Evolutionary conservation across 2,329 filamentous ascomycete genomes (phyloP).

Genomic region (Sporothrix variecibatus): DNA sequence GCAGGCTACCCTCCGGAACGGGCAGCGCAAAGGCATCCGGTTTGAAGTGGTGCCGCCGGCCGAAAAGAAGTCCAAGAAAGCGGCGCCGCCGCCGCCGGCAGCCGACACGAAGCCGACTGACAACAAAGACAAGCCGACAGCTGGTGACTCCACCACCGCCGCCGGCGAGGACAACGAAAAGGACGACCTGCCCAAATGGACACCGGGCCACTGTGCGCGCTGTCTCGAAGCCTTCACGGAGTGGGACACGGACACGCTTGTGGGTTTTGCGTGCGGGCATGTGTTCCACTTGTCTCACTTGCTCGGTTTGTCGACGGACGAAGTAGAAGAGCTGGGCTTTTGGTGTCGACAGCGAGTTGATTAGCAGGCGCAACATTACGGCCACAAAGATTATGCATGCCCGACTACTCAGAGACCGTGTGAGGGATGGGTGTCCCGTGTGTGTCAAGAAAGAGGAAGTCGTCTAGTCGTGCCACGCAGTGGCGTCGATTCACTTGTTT

Average conservation of each 20-base stretch:
- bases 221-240: constrained; percentile 60
- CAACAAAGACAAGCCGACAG: not conserved
- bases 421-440: constrained; percentile 65
- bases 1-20: constrained; percentile 76
- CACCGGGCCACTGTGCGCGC: constrained; percentile 60
- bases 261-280: constrained; percentile 81
- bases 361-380: constrained; percentile 62
- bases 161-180: constrained; percentile 18
- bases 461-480: not conserved
- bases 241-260: constrained; percentile 68
- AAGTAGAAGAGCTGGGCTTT: constrained; percentile 43
- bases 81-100: not conserved
- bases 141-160: not conserved
- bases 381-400: constrained; percentile 88
- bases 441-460: constrained; percentile 40
- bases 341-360: constrained; percentile 45
- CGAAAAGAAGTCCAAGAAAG: not conserved
- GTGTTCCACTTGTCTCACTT: constrained; percentile 78
- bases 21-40: constrained; percentile 82
- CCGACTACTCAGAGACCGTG: constrained; percentile 70
- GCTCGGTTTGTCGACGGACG: constrained; percentile 54
- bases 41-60: constrained; percentile 67
- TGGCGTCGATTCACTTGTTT: not conserved
- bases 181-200: constrained; percentile 33
- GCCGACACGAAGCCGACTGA: constrained; percentile 35